These are phyloP conservation scores for Pisolithus orientalis DNA, from an alignment of 768 basidiomycete genomes.

Conservation along the genomic window DNA sequence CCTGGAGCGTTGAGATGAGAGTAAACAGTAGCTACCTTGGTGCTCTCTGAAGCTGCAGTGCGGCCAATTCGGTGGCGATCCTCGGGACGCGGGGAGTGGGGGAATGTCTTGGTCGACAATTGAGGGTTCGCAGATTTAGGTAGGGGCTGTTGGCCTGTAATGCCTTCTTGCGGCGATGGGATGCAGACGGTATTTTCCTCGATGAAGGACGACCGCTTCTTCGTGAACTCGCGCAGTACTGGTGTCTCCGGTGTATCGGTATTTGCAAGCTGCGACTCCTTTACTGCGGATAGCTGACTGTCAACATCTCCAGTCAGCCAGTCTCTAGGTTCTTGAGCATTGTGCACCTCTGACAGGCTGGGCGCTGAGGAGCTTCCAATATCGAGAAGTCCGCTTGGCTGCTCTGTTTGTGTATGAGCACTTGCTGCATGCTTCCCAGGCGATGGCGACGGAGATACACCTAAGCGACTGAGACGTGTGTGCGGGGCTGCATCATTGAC, in stretches of 20 bases:
- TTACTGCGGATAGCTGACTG: slow-evolving; percentile 18
- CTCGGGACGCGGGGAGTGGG: slow-evolving; percentile 29
- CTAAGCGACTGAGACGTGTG: slow-evolving; percentile 16
- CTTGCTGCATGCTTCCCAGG: slow-evolving; percentile 46
- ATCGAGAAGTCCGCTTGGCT: slow-evolving; percentile 12
- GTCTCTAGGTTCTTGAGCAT: slow-evolving; percentile 40
- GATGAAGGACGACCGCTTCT: slow-evolving; percentile 66
- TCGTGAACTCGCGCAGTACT: slow-evolving; percentile 61
- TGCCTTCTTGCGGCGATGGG: slow-evolving; percentile 29
- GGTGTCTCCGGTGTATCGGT: slow-evolving; percentile 30
- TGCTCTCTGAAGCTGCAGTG: slow-evolving; percentile 3
- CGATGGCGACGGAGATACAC: slow-evolving; percentile 36
- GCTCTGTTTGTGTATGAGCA: slow-evolving; percentile 33
- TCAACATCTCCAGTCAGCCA: slow-evolving; percentile 73
- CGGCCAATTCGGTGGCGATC: slow-evolving; percentile 22
- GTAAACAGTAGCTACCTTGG: slow-evolving; percentile 2
- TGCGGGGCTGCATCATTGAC: slow-evolving; percentile 7
- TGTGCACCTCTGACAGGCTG: slow-evolving; percentile 9
- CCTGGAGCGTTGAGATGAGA: slow-evolving; percentile 3
- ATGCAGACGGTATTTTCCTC: slow-evolving; percentile 35
- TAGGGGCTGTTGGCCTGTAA: slow-evolving; percentile 16
- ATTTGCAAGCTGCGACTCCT: slow-evolving; percentile 11
- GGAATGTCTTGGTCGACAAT: slow-evolving; percentile 14
- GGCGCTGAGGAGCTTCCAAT: slow-evolving; percentile 8
- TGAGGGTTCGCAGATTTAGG: slow-evolving; percentile 8